Percentiles rank a stretch among this genome's conserved stretches.
Evolutionary conservation across 2,329 filamentous ascomycete species (phyloP).

Genomic region (Claviceps humidiphila): DNA sequence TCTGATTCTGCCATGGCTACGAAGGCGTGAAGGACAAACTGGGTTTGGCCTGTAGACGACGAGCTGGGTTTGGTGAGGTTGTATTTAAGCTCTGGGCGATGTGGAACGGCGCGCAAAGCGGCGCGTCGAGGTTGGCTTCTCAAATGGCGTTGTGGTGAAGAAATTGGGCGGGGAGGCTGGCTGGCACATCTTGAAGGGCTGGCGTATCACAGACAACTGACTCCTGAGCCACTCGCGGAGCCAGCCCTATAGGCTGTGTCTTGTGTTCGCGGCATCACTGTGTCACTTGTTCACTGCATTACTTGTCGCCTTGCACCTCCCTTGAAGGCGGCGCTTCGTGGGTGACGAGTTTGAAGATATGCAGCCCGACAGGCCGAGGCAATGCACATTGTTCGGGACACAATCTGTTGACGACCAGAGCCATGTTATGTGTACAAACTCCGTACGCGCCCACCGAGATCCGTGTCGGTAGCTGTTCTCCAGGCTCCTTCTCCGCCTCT

Average conservation of each 20-base stretch:
- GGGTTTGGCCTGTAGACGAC: background rate
- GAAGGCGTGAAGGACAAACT: background rate
- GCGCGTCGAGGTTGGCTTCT: background rate
- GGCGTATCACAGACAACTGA: background rate
- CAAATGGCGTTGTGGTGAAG: background rate
- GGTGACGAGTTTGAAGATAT: background rate
- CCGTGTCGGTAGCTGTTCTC: background rate
- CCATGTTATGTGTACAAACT: too few relatives aligned
- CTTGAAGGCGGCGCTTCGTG: background rate
- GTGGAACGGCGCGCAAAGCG: background rate
- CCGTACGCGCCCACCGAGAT: too few relatives aligned
- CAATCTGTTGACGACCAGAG: background rate
- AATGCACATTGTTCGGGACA: background rate
- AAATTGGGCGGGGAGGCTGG: background rate
- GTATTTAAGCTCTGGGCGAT: background rate
- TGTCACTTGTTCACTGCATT: background rate
- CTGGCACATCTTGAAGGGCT: background rate
- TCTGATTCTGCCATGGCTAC: constrained; percentile 7
- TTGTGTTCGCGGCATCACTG: too few relatives aligned
- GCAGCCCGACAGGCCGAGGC: background rate
- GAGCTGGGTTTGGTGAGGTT: background rate
- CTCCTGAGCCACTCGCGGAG: background rate
- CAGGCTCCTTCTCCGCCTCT: background rate
- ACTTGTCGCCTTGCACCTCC: background rate
- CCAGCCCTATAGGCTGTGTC: too few relatives aligned